A percentile compares a stretch with the other conserved stretches of the same genome.
These are phyloP conservation scores for Triadica sebifera DNA, from an alignment of 345 rosid species.

Conservation along the genomic window DNA sequence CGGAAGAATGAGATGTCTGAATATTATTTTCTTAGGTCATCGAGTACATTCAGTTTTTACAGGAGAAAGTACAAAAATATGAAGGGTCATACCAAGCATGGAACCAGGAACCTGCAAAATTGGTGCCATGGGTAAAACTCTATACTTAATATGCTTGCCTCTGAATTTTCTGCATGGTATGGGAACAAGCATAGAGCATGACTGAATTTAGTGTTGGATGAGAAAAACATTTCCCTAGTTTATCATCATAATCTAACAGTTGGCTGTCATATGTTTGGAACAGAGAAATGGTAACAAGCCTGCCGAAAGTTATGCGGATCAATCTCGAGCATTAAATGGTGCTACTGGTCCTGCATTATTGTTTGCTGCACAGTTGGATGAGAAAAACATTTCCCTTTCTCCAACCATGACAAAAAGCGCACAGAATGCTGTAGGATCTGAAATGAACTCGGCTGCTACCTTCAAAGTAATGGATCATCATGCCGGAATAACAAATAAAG, in stretches of 20 bases:
- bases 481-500: constrained; percentile 33
- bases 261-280: constrained; percentile 16
- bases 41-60: constrained; percentile 87
- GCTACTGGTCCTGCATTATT: constrained; percentile 37
- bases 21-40: constrained; percentile 54
- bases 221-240: too few species aligned
- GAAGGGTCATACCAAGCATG: constrained; percentile 72
- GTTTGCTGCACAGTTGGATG: constrained; percentile 51
- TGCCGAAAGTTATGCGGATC: constrained; percentile 46
- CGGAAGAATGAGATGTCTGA: background rate
- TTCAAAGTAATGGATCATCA: constrained; percentile 45
- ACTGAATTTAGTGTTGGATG: too few species aligned
- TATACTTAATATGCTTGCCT: background rate
- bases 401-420: constrained; percentile 39
- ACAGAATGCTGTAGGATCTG: constrained; percentile 42
- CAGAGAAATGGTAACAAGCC: constrained; percentile 56
- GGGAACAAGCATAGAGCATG: background rate
- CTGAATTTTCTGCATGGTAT: background rate
- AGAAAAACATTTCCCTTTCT: constrained; percentile 42
- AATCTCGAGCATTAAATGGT: constrained; percentile 27
- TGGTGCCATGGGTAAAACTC: constrained; percentile 62
- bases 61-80: constrained; percentile 67
- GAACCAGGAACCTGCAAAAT: constrained; percentile 65
- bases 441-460: constrained; percentile 30
- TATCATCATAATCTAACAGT: background rate